Evolutionary conservation across 2,329 filamentous ascomycete species (phyloP), one percentile per base, ranked within the genome.

Genomic region (Massarina eburnea): DNA sequence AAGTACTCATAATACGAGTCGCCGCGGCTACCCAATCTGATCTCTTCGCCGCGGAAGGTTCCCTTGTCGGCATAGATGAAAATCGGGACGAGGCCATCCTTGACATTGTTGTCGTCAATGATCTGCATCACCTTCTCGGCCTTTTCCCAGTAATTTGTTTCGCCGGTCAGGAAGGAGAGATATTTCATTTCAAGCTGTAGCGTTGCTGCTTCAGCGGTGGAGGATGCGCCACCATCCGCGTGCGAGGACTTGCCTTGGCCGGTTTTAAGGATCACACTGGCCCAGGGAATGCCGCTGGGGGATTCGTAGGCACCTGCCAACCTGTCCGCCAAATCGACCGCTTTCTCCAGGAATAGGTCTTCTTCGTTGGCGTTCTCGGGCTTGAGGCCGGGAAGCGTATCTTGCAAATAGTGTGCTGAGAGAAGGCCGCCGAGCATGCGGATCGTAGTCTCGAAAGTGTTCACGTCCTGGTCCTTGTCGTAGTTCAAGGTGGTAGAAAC

Each of bases 1-100:
- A 99, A 82, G 69, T 99, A 99, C 73, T 99, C 80, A 73, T 99
- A 99, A 73, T 97, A 99, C 38, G 91, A 96, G 74, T 99, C 94
- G 36, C 94, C 94, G 50, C 94, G 83, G 67, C 90, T 96, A 30
- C 94, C 94, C 18, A 97, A 79, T 15, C 94, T 88, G 61, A 99
- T 92, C 64, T 96, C 95, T 17, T 83, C 73, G 17, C 89, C 90
- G 40, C 83, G 80, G 72, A 97, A 99, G 42, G 83, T 75, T 45
- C 94, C 94, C 10, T 76, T 83, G 21, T 84, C 81, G 3, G 94
- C 83, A 66, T 90, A 85, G 56, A 99, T 86, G 71, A 87, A 97
- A 61, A 97, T 97, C 26, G 92, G 94, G 3, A 97, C 79, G 15
- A 99, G 81, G 1, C 92, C 92, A 63, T 92, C 91, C 65, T 85